Base-by-base conservation (phyloP, 2,329 filamentous ascomycete genomes). In the Colletotrichum lentis region DNA sequence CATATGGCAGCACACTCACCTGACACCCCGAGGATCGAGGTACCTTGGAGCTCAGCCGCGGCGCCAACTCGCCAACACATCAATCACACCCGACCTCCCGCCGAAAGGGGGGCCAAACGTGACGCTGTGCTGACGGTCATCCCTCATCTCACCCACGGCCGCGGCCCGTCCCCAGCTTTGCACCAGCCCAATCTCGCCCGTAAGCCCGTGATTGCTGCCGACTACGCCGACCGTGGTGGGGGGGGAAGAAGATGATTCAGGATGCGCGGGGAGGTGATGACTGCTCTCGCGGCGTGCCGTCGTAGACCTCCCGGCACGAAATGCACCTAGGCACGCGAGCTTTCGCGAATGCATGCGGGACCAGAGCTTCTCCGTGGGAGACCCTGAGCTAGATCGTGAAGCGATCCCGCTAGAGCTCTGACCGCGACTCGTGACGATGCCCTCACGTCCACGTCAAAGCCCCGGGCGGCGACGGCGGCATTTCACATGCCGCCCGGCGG, bases 91-190 rank as follows among this genome's bases (percentile, higher is more conserved):
- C 62, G 24, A 18, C 22, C 37, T 43, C 20, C n/a, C n/a, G n/a
- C 20, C 37, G 18, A 55, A 50, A 50, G 41, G 53, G 41, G 24
- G 14, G 37, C 24, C 35, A 14, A 60, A 65, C 60, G 65, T 50
- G 49, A 68, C 65, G 65, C 62, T 68, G 37, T 41, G 65, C 65
- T 68, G 55, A 65, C 65, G 31, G 43, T 44, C 55, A 53, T 24
- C 52, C 62, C 37, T 12, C 35, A 44, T 50, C 27, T 27, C 35
- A 20, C 31, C 24, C 54, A 49, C 65, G 49, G 49, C 62, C 43
- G 62, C 65, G 65, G 65, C 62, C 62, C 65, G 62, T 68, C 55
- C 62, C 65, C 43, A 68, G 55, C 55, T 50, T 27, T 55, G 35
- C 41, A 64, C 35, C 3, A 37, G 5, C 14, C 35, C 27, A 50